Conservation (phyloP, 2,329 filamentous ascomycete genomes). For the Colletotrichum godetiae region DNA sequence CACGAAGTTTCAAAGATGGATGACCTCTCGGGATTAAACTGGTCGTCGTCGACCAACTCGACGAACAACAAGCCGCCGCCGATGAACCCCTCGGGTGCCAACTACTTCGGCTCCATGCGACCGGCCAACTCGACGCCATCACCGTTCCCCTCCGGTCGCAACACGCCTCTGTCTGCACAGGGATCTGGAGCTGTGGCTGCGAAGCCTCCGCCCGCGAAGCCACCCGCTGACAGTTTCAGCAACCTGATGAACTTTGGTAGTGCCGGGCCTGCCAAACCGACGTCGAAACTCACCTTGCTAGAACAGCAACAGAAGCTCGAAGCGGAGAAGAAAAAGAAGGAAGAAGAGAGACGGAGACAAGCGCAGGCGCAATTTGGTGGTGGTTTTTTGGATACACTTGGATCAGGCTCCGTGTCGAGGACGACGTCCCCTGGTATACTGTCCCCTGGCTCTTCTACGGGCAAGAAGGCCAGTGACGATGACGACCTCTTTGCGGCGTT, state of each 20-base stretch:
- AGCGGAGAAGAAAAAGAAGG: conserved; percentile 76
- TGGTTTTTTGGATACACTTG: conserved; percentile 81
- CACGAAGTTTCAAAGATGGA: conserved; percentile 59
- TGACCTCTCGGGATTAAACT: conserved; percentile 71
- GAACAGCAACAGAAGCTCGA: conserved; percentile 79
- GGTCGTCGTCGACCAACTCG: conserved; percentile 56
- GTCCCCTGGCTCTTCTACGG: conserved; percentile 40
- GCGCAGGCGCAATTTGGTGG: conserved; percentile 83
- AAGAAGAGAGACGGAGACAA: conserved; percentile 77
- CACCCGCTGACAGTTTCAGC: conserved; percentile 80
- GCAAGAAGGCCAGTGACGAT: conserved; percentile 57
- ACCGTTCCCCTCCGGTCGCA: conserved; percentile 65
- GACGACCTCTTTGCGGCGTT: conserved; percentile 77
- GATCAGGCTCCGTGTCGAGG: conserved; percentile 61
- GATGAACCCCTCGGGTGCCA: conserved; percentile 53
- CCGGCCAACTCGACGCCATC: conserved; percentile 68
- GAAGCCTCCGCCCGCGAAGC: conserved; percentile 60
- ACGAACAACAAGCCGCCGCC: conserved; percentile 55
- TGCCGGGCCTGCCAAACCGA: conserved; percentile 64
- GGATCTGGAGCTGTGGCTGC: conserved; percentile 54
- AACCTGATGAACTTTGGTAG: conserved; percentile 73
- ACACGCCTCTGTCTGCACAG: conserved; percentile 66
- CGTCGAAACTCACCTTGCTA: conserved; percentile 79
- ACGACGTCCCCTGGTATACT: conserved; percentile 55
- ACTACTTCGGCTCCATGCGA: conserved; percentile 62